These are phyloP conservation scores for Carex parvula DNA, from an alignment of 176 grass and related monocot genomes.

Conservation along the genomic window DNA sequence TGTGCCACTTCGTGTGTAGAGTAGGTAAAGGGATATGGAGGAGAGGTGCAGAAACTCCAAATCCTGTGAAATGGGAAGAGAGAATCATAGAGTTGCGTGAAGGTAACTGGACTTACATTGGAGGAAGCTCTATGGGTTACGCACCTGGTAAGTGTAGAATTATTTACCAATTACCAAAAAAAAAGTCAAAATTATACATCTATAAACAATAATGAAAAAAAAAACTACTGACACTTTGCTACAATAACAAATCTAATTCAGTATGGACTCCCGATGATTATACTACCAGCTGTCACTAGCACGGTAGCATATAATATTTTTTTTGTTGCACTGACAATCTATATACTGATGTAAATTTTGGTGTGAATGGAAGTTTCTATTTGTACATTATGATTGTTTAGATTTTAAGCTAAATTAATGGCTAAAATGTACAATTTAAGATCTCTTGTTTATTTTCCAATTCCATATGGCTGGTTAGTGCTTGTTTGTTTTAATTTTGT, in stretches of 20 bases:
- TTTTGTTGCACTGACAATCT: neutral
- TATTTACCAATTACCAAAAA: neutral
- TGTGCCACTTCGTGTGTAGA: slow-evolving; percentile 45
- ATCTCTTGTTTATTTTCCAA: neutral
- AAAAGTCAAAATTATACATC: neutral
- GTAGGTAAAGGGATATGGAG: slow-evolving; percentile 96
- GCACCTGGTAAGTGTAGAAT: slow-evolving; percentile 55
- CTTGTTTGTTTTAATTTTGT: slow-evolving; percentile 37
- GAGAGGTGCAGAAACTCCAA: slow-evolving; percentile 82
- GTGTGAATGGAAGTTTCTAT: neutral
- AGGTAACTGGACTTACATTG: slow-evolving; percentile 92
- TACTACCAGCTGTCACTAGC: neutral
- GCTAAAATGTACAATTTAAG: neutral
- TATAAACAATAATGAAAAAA: neutral
- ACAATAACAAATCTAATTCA: neutral
- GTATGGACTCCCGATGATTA: neutral
- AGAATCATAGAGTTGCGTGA: slow-evolving; percentile 77
- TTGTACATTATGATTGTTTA: neutral
- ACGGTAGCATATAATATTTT: neutral
- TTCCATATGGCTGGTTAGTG: neutral
- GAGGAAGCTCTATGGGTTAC: slow-evolving; percentile 66
- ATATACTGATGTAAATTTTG: neutral
- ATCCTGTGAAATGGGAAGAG: slow-evolving; percentile 72
- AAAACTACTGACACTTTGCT: neutral
- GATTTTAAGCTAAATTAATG: neutral